Evolutionary conservation across 1,139 yeast genomes (phyloP).

Genomic region (Yamadazyma dendronema): DNA sequence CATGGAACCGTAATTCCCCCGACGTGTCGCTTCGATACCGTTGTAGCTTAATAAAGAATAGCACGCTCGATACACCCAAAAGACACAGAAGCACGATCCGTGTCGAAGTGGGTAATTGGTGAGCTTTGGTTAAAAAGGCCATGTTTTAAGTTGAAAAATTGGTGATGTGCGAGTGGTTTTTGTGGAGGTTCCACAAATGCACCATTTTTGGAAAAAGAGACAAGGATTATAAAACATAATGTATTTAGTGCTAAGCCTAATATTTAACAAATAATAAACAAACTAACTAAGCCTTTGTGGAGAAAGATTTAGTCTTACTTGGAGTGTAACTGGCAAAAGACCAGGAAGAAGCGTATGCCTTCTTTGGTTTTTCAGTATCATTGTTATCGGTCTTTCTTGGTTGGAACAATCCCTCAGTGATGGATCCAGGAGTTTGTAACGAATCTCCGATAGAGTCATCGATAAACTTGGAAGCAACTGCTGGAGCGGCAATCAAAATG

Average conservation of each 20-base stretch:
- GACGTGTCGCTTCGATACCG: slow-evolving; percentile 28
- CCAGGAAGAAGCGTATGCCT: slow-evolving; percentile 49
- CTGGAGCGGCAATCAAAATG: slow-evolving; percentile 87
- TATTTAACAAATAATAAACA: slow-evolving; percentile 13
- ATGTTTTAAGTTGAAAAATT: slow-evolving; percentile 5
- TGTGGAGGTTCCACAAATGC: not conserved
- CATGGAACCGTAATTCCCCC: slow-evolving; percentile 23
- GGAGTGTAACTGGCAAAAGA: slow-evolving; percentile 50
- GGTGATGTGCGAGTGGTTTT: not conserved
- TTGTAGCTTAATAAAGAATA: slow-evolving; percentile 30
- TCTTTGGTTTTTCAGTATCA: slow-evolving; percentile 66
- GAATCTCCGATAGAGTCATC: slow-evolving; percentile 31
- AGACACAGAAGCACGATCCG: slow-evolving; percentile 28
- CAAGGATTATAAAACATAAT: slow-evolving; percentile 5
- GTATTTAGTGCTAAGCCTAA: slow-evolving; percentile 8
- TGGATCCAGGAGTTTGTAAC: slow-evolving; percentile 30
- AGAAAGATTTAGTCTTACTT: slow-evolving; percentile 49
- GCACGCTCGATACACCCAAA: slow-evolving; percentile 21
- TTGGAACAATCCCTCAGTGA: slow-evolving; percentile 77
- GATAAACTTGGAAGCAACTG: slow-evolving; percentile 56
- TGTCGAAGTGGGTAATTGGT: slow-evolving; percentile 26
- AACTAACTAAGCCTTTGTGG: slow-evolving; percentile 54
- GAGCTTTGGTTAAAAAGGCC: slow-evolving; percentile 13
- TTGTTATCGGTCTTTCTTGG: slow-evolving; percentile 80
- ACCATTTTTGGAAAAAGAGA: not conserved